phyloP scores from a whole-genome alignment of 2,329 filamentous ascomycete genomes.

The Sarocladium strictum region DNA sequence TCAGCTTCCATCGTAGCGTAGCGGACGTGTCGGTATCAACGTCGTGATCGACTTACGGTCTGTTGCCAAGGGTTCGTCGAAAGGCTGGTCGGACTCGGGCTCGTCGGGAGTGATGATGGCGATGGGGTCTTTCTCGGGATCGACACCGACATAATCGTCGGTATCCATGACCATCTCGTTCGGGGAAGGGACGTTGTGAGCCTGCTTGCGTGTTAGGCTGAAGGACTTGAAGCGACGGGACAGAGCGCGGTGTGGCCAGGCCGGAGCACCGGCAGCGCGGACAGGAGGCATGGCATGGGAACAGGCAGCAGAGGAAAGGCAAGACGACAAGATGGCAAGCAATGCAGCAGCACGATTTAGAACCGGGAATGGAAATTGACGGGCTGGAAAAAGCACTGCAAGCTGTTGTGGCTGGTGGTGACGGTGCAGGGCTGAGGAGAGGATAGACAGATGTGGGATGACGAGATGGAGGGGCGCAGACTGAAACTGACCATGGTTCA shows the following conservation, averaged over 20 bases:
- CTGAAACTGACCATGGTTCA: constrained; percentile 5
- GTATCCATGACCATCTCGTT: constrained; percentile 52
- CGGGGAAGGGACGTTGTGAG: constrained; percentile 48
- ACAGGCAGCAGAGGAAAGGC: neutral
- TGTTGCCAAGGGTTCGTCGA: constrained; percentile 43
- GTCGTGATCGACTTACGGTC: constrained; percentile 39
- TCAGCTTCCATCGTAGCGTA: neutral
- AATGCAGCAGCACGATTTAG: too few species aligned
- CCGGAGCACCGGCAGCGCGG: neutral
- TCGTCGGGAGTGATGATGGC: constrained; percentile 52
- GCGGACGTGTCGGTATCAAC: constrained; percentile 1
- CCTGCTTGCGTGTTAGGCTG: constrained; percentile 27
- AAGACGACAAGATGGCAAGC: neutral
- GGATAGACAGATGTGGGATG: neutral
- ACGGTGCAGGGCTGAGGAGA: neutral
- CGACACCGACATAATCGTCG: constrained; percentile 47
- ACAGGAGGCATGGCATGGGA: constrained; percentile 15
- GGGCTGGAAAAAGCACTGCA: too few species aligned
- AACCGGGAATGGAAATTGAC: too few species aligned
- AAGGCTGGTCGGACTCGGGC: constrained; percentile 37
- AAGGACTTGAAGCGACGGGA: constrained; percentile 21
- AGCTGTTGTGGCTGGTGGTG: neutral
- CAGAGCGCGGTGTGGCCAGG: constrained; percentile 11
- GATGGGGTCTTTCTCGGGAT: constrained; percentile 44
- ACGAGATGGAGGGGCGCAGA: constrained; percentile 9